Evolutionary conservation across 2,329 filamentous ascomycete genomes (phyloP), one percentile per base, ranked within the genome.

Genomic region (Tolypocladium amazonense): DNA sequence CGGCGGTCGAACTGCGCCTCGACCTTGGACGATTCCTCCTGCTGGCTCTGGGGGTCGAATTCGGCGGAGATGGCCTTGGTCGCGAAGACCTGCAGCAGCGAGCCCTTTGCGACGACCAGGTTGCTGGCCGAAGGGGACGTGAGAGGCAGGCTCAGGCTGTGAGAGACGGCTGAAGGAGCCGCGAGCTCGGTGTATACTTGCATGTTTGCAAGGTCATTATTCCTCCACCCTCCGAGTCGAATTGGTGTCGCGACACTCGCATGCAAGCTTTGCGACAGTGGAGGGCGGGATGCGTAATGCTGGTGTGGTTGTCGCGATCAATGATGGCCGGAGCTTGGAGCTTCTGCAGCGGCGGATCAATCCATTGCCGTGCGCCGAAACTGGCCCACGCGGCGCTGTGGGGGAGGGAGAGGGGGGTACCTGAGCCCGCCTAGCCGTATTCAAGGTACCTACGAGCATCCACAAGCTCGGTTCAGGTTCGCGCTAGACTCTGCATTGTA

Each of bases 101-200:
- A 97, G 61, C 91, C 92, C 77, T 92, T 96, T 68, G 91, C 92
- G 76, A 99, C 86, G 66, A 97, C 80, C 65, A 99, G 84, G 72
- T 97, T 97, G 73, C 83, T 88, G 67, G 89, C 85, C 64, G 87
- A 82, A 56, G 89, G 76, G 55, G 88, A 88, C 55, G 88, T 81
- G 70, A 99, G 92, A 41, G 92, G 85, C 47, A 96, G 77, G 62
- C 81, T 83, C 69, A 97, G 77, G 64, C 92, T 90, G 77, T 96
- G 89, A 69, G 91, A 92, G 76, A 97, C 92, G 72, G 92, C 92
- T 73, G 92, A 95, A 59, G 94, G 92, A 79, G 93, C 89, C 73
- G 91, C 87, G 73, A 99, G 82, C 81, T 99, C 94, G 71, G 91
- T 92, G 78, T 97, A 97, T 81, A 91, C 96, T 84, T 97, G 93